Evolutionary conservation across 2,329 filamentous ascomycete genomes (phyloP).

Genomic region (Xylariales sp.): DNA sequence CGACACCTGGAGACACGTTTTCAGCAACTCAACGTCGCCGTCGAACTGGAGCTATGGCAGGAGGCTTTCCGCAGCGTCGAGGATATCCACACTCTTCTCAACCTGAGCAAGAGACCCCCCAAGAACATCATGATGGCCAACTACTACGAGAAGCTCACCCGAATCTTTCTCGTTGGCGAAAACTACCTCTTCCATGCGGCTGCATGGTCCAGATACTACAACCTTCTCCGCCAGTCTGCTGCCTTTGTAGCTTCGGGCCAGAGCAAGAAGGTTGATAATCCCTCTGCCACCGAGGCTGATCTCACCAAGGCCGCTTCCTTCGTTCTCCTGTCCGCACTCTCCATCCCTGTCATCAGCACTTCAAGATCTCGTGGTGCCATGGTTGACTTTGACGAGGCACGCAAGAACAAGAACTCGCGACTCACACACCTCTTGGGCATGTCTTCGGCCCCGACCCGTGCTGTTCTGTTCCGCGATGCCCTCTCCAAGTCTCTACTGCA

Average conservation of each 20-base stretch:
- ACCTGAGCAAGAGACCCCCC: constrained; percentile 92
- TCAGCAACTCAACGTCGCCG: constrained; percentile 95
- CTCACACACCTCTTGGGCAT: constrained; percentile 95
- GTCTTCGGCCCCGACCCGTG: constrained; percentile 81
- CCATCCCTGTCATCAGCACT: constrained; percentile 99
- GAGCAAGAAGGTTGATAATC: constrained; percentile 91
- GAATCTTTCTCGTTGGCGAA: constrained; percentile 97
- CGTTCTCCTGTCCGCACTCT: constrained; percentile 86
- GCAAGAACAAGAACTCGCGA: constrained; percentile 98
- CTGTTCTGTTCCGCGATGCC: constrained; percentile 90
- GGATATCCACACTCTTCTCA: constrained; percentile 96
- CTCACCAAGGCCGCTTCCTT: constrained; percentile 94
- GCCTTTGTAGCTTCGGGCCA: constrained; percentile 78
- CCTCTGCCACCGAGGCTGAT: constrained; percentile 80
- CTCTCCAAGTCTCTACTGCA: constrained; percentile 91
- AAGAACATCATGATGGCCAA: constrained; percentile 99
- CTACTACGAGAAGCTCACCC: constrained; percentile 98
- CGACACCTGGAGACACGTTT: constrained; percentile 97
- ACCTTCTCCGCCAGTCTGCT: constrained; percentile 86
- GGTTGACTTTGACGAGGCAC: constrained; percentile 92
- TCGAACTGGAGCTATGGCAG: constrained; percentile 97
- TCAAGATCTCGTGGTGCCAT: constrained; percentile 91
- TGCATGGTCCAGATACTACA: constrained; percentile 96
- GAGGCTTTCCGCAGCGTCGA: constrained; percentile 99
- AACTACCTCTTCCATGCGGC: constrained; percentile 99